phyloP scores from a whole-genome alignment of 805 yeast genomes.

The Hanseniaspora valbyensis region DNA sequence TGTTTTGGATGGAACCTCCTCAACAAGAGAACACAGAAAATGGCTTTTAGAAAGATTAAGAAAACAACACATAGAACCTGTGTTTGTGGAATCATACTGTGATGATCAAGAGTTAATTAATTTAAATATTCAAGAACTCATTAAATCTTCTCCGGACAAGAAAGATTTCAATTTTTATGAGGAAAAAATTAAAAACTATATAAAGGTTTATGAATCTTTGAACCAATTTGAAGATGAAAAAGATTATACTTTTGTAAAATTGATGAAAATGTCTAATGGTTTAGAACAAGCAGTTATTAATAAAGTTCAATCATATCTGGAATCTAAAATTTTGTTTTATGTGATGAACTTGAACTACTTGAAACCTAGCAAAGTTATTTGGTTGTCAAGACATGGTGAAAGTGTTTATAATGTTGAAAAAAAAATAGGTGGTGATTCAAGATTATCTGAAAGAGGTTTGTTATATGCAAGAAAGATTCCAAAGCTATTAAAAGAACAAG shows the following conservation, averaged over 20 bases:
- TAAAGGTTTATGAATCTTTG: slow-evolving; percentile 66
- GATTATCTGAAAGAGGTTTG: slow-evolving; percentile 71
- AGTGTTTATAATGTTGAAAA: slow-evolving; percentile 85
- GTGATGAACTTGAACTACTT: slow-evolving; percentile 83
- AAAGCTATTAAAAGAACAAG: slow-evolving; percentile 53
- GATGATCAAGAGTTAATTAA: slow-evolving; percentile 66
- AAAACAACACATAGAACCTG: slow-evolving; percentile 64
- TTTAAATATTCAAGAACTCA: slow-evolving; percentile 76
- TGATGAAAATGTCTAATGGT: slow-evolving; percentile 59
- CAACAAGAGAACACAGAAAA: slow-evolving; percentile 60
- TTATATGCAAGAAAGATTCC: slow-evolving; percentile 76
- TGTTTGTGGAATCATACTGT: slow-evolving; percentile 88
- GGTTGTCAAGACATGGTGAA: slow-evolving; percentile 95
- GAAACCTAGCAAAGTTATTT: slow-evolving; percentile 71
- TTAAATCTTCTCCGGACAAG: slow-evolving; percentile 74
- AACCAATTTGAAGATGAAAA: slow-evolving; percentile 41
- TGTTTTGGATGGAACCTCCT: slow-evolving; percentile 85
- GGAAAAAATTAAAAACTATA: slow-evolving; percentile 62
- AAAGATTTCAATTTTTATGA: slow-evolving; percentile 43
- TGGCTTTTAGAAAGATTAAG: slow-evolving; percentile 52
- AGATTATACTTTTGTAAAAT: slow-evolving; percentile 70
- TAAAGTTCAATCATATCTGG: slow-evolving; percentile 75
- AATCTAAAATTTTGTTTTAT: slow-evolving; percentile 86
- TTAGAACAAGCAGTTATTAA: slow-evolving; percentile 73
- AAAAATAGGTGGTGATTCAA: slow-evolving; percentile 91